Evolutionary conservation across 2,329 filamentous ascomycete genomes (phyloP), one percentile per base, ranked within the genome.

Genomic region (Didymella exigua): DNA sequence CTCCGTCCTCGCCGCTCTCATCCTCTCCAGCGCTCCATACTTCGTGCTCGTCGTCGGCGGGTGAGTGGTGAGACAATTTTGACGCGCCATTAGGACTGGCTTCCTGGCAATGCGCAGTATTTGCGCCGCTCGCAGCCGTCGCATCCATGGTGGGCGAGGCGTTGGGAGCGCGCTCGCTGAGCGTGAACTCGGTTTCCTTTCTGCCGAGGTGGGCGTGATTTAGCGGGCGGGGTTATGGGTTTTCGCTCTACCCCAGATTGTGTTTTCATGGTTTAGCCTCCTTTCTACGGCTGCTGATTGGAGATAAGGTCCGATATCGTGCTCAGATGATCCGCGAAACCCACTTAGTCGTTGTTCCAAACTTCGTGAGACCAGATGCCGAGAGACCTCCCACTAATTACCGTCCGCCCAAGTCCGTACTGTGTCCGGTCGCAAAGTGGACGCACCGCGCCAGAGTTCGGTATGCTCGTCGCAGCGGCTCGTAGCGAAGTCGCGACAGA

Each of bases 1-100:
- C 72, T 16, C 69, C 75, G 26, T 77, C 75, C 11, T 76, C 75
- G 45, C 62, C 74, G 56, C 74, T 79, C 65, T 77, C 80, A 36
- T 65, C 71, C 29, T 73, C 72, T 29, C 67, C 69, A 27, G 54
- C 63, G 51, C 69, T 74, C 69, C 71, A 74, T 30, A 59, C 57
- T 57, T 74, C 71, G 38, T 69, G 65, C 30, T 69, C 69, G 38
- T 69, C 69, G 54, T 74, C 69, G 38, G 56, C 67, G 14, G 70
- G 70, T 16, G 71, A 74, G 27, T 71, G 70, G 10, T 73, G 69
- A 26, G 70, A 73, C 41, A 68, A 56, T 60, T 74, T 74, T 1
- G 63, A 49, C 24, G 63, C 61, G 42, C 64, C 63, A 30, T 72
- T 67, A 8, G 71, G 71, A 49, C 72, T 73, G 37, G 61, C 65